Base-by-base conservation (phyloP, 768 basidiomycete genomes). In the Pleurotus ostreatus region DNA sequence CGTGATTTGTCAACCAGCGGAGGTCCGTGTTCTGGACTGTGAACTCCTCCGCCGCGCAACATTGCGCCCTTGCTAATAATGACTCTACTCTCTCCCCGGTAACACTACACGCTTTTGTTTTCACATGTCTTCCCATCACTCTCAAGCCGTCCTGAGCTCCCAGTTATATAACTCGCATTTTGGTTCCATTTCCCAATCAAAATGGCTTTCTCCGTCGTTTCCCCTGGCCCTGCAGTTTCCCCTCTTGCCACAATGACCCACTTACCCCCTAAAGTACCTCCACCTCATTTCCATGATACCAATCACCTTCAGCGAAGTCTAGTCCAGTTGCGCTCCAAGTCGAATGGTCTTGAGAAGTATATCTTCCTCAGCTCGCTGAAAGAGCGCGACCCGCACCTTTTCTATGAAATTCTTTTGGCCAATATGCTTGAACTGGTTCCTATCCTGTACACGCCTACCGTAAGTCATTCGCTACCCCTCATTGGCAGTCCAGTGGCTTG, bases 391-490 rank as follows among this genome's bases (percentile, higher is more conserved):
- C 70, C 81, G 25, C 74, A 78, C 49, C 72, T 89, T 12, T 91
- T 89, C 70, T 89, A 89, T 64, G 75, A 80, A 39, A 74, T 88
- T 30, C 62, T 87, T 11, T 71, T 84, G 38, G 76, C 72, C 58
- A 82, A 88, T 66, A 78, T 88, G 77, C 70, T 79, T 64, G 86
- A 85, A 68, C 72, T 88, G 40, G 74, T 84, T 18, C 88, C 88
- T 12, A 80, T 90, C 57, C 70, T 90, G 22, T 90, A 90, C 69
- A 90, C 88, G 4, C 88, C 88, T 3, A 88, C 86, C 57, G 87
- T 87, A 46, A 61, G 66, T 2, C 41, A 5, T 23, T 23, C 4
- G 7, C 5, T 38, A n/a, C 38, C n/a, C 1, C 34, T 2, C n/a
- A 34, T 56, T 4, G 40, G 25, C 18, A 25, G 40, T 0, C 23